Evolutionary conservation across 2,329 filamentous ascomycete genomes (phyloP).

Genomic region (Tympanopsis confertula): DNA sequence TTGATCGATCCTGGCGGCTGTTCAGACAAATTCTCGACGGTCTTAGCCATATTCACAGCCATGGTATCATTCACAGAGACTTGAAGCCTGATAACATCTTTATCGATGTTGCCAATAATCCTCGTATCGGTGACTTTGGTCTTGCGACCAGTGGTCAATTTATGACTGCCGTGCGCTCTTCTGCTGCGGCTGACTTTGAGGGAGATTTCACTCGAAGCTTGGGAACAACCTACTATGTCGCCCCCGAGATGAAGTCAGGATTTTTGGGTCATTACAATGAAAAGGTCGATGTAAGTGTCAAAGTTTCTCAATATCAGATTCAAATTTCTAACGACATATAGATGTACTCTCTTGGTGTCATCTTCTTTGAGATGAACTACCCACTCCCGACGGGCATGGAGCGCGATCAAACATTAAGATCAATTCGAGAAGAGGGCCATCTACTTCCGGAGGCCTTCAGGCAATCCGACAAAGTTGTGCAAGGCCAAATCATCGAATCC

Average conservation of each 20-base stretch:
- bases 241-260: constrained; percentile 49
- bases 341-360: constrained; percentile 61
- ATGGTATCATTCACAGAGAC: constrained; percentile 57
- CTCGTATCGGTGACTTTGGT: constrained; percentile 59
- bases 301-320: constrained; percentile 2
- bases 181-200: neutral
- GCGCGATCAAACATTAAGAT: constrained; percentile 21
- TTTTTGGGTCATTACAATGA: constrained; percentile 46
- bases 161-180: constrained; percentile 21
- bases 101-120: constrained; percentile 51
- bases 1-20: constrained; percentile 49
- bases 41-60: constrained; percentile 50
- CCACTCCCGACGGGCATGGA: neutral
- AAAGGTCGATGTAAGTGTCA: constrained; percentile 43
- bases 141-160: constrained; percentile 51
- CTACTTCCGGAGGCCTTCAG: constrained; percentile 40
- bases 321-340: constrained; percentile 5
- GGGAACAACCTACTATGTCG: constrained; percentile 50
- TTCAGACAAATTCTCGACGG: constrained; percentile 56
- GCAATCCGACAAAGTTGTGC: constrained; percentile 39
- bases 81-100: constrained; percentile 62
- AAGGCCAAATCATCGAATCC: constrained; percentile 46
- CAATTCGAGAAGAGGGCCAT: constrained; percentile 40
- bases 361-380: constrained; percentile 59
- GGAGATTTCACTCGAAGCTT: neutral